These are phyloP conservation scores for Calonectria henricotiae DNA, from an alignment of 2,329 filamentous ascomycete genomes.

Conservation along the genomic window DNA sequence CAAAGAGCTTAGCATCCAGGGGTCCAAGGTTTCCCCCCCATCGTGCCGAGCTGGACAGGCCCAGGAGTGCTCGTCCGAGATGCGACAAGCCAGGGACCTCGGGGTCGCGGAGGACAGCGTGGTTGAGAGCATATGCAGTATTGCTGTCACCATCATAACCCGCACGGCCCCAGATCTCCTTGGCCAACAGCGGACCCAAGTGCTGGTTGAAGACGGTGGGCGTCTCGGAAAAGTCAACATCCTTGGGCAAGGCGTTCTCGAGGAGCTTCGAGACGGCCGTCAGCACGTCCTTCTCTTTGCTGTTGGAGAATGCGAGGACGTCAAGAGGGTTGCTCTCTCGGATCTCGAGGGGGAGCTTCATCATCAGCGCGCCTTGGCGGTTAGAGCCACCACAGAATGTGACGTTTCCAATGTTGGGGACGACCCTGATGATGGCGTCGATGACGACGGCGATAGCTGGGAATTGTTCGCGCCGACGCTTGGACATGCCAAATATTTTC, in stretches of 20 bases:
- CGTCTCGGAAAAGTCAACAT: constrained; percentile 56
- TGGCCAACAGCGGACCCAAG: constrained; percentile 64
- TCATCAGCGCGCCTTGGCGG: constrained; percentile 85
- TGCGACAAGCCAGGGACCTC: constrained; percentile 83
- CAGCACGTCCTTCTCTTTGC: constrained; percentile 53
- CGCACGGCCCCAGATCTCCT: constrained; percentile 68
- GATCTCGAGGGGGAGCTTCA: constrained; percentile 73
- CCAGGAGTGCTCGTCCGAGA: constrained; percentile 79
- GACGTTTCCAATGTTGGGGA: constrained; percentile 81
- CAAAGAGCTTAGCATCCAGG: constrained; percentile 64
- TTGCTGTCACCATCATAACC: constrained; percentile 69
- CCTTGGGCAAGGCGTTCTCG: constrained; percentile 61
- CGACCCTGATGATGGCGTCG: constrained; percentile 78
- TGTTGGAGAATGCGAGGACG: constrained; percentile 52
- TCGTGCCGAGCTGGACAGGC: constrained; percentile 79
- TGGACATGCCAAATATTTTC: constrained; percentile 84
- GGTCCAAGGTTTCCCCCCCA: constrained; percentile 78
- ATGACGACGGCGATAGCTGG: constrained; percentile 88
- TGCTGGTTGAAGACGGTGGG: constrained; percentile 64
- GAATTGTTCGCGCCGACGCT: constrained; percentile 84
- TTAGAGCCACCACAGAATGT: constrained; percentile 93
- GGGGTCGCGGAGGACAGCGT: constrained; percentile 79
- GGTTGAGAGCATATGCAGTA: constrained; percentile 80
- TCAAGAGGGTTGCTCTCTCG: constrained; percentile 78
- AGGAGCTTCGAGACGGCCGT: constrained; percentile 61